phyloP scores from a whole-genome alignment of 1,284 basidiomycete species.

The Ustilago xerochloae region DNA sequence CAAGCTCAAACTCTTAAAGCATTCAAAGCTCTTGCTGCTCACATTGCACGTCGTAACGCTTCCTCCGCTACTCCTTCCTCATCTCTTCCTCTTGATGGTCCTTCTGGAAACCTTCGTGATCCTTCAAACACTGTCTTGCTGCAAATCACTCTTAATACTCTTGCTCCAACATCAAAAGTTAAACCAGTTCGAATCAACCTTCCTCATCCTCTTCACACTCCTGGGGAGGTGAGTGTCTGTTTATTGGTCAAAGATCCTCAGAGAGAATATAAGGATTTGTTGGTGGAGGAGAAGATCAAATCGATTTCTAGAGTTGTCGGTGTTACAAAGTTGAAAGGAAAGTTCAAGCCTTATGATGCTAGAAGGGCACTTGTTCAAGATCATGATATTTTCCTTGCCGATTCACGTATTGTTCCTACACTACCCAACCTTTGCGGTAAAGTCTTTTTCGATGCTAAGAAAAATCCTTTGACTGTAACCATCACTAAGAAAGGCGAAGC shows the following conservation, averaged over 20 bases:
- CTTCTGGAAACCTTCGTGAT: constrained; percentile 38
- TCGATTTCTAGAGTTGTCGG: constrained; percentile 94
- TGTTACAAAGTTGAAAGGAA: constrained; percentile 70
- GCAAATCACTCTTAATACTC: constrained; percentile 58
- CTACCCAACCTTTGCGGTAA: constrained; percentile 87
- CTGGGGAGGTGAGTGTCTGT: constrained; percentile 81
- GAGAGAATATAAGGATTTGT: constrained; percentile 91
- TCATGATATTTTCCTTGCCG: constrained; percentile 90
- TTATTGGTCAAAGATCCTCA: constrained; percentile 96
- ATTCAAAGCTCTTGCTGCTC: constrained; percentile 56
- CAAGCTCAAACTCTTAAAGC: constrained; percentile 57
- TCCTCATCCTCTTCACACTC: constrained; percentile 81
- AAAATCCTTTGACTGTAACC: constrained; percentile 92
- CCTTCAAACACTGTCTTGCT: constrained; percentile 54
- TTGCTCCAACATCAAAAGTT: constrained; percentile 45
- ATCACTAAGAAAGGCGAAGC: constrained; percentile 77
- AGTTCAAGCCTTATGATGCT: constrained; percentile 79
- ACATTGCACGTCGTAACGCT: constrained; percentile 31
- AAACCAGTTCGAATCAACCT: constrained; percentile 62
- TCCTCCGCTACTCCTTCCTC: constrained; percentile 3
- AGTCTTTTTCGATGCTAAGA: constrained; percentile 93
- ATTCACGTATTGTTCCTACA: constrained; percentile 87
- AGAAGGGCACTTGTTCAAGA: constrained; percentile 85
- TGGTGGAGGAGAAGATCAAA: constrained; percentile 81
- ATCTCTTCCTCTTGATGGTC: constrained; percentile 56